Evolutionary conservation across 2,329 filamentous ascomycete genomes (phyloP).

Genomic region (Chrysoporthe puriensis): DNA sequence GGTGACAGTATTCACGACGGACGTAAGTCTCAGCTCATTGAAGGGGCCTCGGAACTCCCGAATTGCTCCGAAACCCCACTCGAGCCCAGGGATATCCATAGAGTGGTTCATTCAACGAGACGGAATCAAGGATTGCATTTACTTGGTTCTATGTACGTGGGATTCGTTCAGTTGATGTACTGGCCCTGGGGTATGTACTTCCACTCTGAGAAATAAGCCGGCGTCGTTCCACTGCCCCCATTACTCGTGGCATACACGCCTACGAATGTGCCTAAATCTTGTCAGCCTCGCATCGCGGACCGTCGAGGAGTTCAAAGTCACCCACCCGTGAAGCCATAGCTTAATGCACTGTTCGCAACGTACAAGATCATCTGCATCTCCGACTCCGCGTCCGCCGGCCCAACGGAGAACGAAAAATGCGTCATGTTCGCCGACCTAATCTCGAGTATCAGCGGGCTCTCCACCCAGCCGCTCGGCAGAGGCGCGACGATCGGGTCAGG

Average conservation of each 20-base stretch:
- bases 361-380: conserved; percentile 39
- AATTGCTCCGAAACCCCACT: too few relatives aligned
- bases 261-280: conserved; percentile 47
- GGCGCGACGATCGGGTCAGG: conserved; percentile 42
- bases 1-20: too few relatives aligned
- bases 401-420: conserved; percentile 47
- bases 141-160: not conserved
- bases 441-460: conserved; percentile 42
- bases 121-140: not conserved
- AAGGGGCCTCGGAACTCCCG: too few relatives aligned
- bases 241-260: conserved; percentile 59
- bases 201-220: conserved; percentile 54
- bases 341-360: conserved; percentile 42
- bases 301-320: not conserved
- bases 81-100: not conserved
- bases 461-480: conserved; percentile 45
- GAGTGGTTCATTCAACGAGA: not conserved
- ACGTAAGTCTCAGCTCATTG: too few relatives aligned
- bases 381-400: conserved; percentile 38
- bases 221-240: conserved; percentile 46
- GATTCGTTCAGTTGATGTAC: conserved; percentile 37
- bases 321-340: conserved; percentile 47
- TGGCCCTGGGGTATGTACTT: conserved; percentile 46
- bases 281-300: not conserved
- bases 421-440: conserved; percentile 50